Conservation (phyloP, 1,284 basidiomycete species). For the Cryptococcus hybrid region DNA sequence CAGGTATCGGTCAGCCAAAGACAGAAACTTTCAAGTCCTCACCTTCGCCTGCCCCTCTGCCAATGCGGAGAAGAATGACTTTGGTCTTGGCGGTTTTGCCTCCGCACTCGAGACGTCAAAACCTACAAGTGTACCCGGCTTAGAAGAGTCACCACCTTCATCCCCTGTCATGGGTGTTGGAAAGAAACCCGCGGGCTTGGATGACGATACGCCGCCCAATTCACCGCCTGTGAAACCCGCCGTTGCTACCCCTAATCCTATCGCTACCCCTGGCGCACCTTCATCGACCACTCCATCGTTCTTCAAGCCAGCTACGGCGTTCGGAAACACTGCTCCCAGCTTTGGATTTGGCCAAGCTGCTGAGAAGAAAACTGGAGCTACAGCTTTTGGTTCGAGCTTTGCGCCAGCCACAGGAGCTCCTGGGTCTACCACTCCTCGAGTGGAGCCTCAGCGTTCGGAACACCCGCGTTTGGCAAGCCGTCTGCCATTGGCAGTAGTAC, state of each 20-base stretch:
- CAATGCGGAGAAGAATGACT: slow-evolving; percentile 20
- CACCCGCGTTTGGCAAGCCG: slow-evolving; percentile 15
- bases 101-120: slow-evolving; percentile 24
- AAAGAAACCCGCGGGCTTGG: slow-evolving; percentile 8
- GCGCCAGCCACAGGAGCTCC: neutral
- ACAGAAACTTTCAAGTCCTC: neutral
- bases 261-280: neutral
- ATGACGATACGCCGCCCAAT: slow-evolving; percentile 25
- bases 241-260: slow-evolving; percentile 3
- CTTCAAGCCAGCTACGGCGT: slow-evolving; percentile 45
- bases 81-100: slow-evolving; percentile 38
- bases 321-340: slow-evolving; percentile 25
- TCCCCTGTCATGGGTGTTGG: slow-evolving; percentile 20
- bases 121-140: slow-evolving; percentile 23
- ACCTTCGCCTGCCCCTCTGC: neutral
- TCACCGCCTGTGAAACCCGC: slow-evolving; percentile 13
- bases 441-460: too few relatives aligned
- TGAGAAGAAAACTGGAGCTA: slow-evolving; percentile 4
- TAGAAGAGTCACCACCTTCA: slow-evolving; percentile 31
- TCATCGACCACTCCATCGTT: slow-evolving; percentile 23
- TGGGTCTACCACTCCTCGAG: too few relatives aligned
- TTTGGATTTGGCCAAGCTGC: slow-evolving; percentile 26
- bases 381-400: slow-evolving; percentile 9
- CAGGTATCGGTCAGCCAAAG: slow-evolving; percentile 3
- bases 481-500: slow-evolving; percentile 6